Percentiles rank a stretch among this genome's conserved stretches.
These are phyloP conservation scores for Cercophora sp. DNA, from an alignment of 495 filamentous ascomycete genomes.

Conservation along the genomic window DNA sequence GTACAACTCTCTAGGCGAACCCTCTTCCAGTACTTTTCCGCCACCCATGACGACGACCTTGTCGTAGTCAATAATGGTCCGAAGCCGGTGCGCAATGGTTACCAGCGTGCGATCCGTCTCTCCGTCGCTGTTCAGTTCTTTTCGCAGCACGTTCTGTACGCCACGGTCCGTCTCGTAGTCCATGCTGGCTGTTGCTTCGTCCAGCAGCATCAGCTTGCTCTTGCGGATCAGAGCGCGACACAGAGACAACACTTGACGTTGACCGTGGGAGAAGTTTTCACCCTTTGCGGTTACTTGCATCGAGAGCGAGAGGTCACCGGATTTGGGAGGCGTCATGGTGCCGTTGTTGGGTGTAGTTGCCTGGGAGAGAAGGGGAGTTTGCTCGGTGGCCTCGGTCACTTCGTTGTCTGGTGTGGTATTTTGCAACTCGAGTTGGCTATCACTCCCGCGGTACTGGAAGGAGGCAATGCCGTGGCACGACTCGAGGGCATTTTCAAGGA, in stretches of 20 bases:
- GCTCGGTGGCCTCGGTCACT: neutral
- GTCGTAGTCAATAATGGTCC: conserved; percentile 51
- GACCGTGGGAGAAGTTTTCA: conserved; percentile 55
- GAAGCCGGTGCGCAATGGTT: conserved; percentile 47
- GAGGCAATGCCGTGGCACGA: conserved; percentile 43
- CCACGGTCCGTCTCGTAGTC: conserved; percentile 53
- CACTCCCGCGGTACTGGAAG: conserved; percentile 34
- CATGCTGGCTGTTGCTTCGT: conserved; percentile 57
- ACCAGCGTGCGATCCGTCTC: conserved; percentile 45
- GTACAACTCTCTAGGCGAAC: conserved; percentile 43
- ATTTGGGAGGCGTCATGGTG: neutral
- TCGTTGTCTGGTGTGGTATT: neutral
- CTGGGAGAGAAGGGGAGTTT: conserved; percentile 5
- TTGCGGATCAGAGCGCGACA: conserved; percentile 52
- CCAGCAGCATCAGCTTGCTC: conserved; percentile 52
- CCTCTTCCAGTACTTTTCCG: conserved; percentile 37
- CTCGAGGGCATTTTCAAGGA: conserved; percentile 39
- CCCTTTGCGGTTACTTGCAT: conserved; percentile 47
- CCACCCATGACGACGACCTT: conserved; percentile 47
- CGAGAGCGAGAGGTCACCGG: conserved; percentile 33
- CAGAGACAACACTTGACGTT: conserved; percentile 55
- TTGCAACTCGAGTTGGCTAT: neutral
- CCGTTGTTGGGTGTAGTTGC: conserved; percentile 12
- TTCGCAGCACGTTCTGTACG: conserved; percentile 46
- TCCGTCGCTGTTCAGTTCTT: conserved; percentile 31